Conservation (phyloP, 163 green algal species). For the Coccomyxa subellipsoidea region DNA sequence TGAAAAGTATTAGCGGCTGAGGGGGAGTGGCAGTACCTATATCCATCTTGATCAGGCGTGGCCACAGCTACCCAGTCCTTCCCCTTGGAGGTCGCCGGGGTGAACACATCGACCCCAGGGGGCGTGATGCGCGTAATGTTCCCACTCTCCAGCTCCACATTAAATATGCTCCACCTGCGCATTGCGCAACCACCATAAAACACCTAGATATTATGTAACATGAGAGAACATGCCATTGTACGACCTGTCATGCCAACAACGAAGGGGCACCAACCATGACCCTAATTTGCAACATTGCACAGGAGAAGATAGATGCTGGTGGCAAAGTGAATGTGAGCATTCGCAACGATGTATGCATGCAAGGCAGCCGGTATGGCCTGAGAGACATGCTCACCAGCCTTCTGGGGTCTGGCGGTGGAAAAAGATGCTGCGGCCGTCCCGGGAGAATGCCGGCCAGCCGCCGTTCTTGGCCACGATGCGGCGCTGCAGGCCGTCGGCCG, state of each 20-base stretch:
- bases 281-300: too few species aligned
- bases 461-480: neutral
- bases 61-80: neutral
- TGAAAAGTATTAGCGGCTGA: neutral
- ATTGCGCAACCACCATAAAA: too few species aligned
- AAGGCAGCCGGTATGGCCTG: too few species aligned
- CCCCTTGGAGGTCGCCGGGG: neutral
- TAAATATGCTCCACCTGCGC: constrained; percentile 7
- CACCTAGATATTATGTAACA: too few species aligned
- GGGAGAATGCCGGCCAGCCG: neutral
- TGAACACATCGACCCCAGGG: neutral
- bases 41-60: neutral
- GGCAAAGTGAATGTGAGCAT: too few species aligned
- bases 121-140: constrained; percentile 12
- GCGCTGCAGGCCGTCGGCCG: neutral
- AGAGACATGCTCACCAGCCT: too few species aligned
- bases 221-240: too few species aligned
- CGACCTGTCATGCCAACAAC: too few species aligned
- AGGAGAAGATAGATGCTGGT: too few species aligned
- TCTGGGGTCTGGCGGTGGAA: neutral
- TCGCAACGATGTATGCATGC: too few species aligned
- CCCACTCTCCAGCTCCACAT: neutral
- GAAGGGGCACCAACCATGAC: too few species aligned
- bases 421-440: neutral
- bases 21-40: neutral